Conservation (phyloP, 2,329 filamentous ascomycete genomes). For the Alternaria infectoria region DNA sequence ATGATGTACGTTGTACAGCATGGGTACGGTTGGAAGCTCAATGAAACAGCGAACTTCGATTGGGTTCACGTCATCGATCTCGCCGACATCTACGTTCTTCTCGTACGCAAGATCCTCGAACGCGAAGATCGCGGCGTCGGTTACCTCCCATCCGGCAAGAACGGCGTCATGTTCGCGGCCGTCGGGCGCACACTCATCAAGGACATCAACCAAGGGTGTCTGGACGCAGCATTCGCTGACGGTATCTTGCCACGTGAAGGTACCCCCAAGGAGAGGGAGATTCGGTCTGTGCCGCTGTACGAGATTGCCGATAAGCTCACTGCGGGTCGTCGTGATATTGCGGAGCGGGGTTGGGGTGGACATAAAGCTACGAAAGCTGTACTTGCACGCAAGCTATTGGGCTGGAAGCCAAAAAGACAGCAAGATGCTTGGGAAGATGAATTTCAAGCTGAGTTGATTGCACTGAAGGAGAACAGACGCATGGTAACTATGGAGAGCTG, state of each 20-base stretch:
- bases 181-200: conserved; percentile 16
- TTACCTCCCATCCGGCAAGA: conserved; percentile 17
- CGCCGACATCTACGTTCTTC: conserved; percentile 19
- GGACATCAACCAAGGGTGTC: conserved; percentile 17
- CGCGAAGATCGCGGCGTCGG: conserved; percentile 19
- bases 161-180: conserved; percentile 19
- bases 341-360: conserved; percentile 19
- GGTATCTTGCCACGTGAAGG: conserved; percentile 17
- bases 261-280: conserved; percentile 20
- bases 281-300: conserved; percentile 13
- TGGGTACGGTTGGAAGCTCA: conserved; percentile 25
- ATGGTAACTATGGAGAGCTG: conserved; percentile 14
- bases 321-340: conserved; percentile 15
- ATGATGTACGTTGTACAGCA: conserved; percentile 21
- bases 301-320: conserved; percentile 21
- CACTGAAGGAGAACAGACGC: conserved; percentile 15
- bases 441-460: conserved; percentile 21
- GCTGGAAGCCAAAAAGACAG: conserved; percentile 18
- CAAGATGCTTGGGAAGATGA: conserved; percentile 21
- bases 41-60: conserved; percentile 27
- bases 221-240: conserved; percentile 22
- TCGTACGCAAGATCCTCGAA: conserved; percentile 21
- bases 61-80: conserved; percentile 25
- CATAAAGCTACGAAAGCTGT: conserved; percentile 21
- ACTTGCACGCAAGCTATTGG: conserved; percentile 13